Evolutionary conservation across 768 basidiomycete species (phyloP).

Genomic region (Psilocybe azurescens): DNA sequence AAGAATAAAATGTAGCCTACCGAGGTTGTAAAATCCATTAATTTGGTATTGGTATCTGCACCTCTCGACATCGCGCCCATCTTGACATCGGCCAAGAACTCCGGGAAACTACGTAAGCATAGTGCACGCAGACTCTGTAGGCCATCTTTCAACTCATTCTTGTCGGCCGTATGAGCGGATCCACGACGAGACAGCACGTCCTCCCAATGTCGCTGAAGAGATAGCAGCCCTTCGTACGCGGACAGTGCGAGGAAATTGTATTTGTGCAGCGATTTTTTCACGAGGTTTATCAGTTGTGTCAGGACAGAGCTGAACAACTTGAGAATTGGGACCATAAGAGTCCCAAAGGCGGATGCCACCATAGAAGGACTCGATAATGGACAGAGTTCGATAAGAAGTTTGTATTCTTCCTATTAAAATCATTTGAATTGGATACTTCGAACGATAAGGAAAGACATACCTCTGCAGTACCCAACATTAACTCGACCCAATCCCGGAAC

Average conservation of each 20-base stretch:
- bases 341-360: conserved; percentile 62
- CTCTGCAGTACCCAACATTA: conserved; percentile 69
- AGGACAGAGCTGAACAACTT: conserved; percentile 70
- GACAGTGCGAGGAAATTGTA: conserved; percentile 83
- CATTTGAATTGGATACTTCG: background rate
- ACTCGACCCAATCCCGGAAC: conserved; percentile 73
- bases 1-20: conserved; percentile 39
- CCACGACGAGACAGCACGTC: conserved; percentile 60
- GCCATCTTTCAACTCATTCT: conserved; percentile 77
- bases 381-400: conserved; percentile 63
- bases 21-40: conserved; percentile 64
- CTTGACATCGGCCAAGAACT: conserved; percentile 82
- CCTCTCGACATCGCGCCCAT: conserved; percentile 59
- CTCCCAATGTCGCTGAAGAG: conserved; percentile 70
- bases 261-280: conserved; percentile 80
- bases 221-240: conserved; percentile 63
- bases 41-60: conserved; percentile 65
- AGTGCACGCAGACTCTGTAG: conserved; percentile 66
- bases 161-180: conserved; percentile 45
- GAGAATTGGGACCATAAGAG: conserved; percentile 69
- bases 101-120: conserved; percentile 83
- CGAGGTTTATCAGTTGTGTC: conserved; percentile 62
- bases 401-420: conserved; percentile 64
- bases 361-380: conserved; percentile 57
- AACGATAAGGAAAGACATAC: conserved; percentile 37